A percentile compares a stretch with the other conserved stretches of the same genome.
Conservation (phyloP, 768 basidiomycete genomes). For the Pisolithus tinctorius region DNA sequence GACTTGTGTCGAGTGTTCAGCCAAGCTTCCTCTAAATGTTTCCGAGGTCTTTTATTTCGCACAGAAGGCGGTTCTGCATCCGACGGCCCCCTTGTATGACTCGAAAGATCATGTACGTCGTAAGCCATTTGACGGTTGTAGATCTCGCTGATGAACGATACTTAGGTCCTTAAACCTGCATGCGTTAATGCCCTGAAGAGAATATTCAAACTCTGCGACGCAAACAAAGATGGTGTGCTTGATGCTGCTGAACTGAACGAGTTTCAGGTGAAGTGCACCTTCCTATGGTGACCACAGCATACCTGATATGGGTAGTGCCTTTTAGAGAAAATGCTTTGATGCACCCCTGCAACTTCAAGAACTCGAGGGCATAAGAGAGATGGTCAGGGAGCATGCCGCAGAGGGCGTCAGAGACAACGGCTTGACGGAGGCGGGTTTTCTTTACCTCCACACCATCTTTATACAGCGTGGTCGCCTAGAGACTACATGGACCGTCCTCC, state of each 20-base stretch:
- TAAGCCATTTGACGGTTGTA: slow-evolving; percentile 1
- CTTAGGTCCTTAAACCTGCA: slow-evolving; percentile 86
- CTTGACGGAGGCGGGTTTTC: slow-evolving; percentile 87
- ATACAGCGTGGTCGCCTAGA: slow-evolving; percentile 93
- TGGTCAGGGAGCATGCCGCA: slow-evolving; percentile 75
- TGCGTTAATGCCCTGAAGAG: slow-evolving; percentile 82
- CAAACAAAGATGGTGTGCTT: slow-evolving; percentile 89
- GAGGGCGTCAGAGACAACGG: slow-evolving; percentile 72
- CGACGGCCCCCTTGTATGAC: slow-evolving; percentile 95
- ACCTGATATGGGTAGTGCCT: background rate
- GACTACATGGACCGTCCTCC: slow-evolving; percentile 95
- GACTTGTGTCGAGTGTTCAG: slow-evolving; percentile 97
- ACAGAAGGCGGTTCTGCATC: slow-evolving; percentile 95
- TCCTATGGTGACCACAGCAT: background rate
- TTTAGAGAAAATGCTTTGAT: slow-evolving; percentile 90
- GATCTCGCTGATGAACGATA: slow-evolving; percentile 6
- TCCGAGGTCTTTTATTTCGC: slow-evolving; percentile 99
- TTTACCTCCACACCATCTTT: slow-evolving; percentile 93
- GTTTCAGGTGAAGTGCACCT: slow-evolving; percentile 65
- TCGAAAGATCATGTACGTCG: slow-evolving; percentile 85
- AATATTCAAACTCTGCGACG: slow-evolving; percentile 95
- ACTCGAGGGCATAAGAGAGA: slow-evolving; percentile 91
- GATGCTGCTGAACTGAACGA: slow-evolving; percentile 91
- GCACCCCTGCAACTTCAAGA: slow-evolving; percentile 89
- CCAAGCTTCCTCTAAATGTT: slow-evolving; percentile 82